These are phyloP conservation scores for Oropetium thomaeum DNA, from an alignment of 176 grass and related monocot genomes.

Conservation along the genomic window DNA sequence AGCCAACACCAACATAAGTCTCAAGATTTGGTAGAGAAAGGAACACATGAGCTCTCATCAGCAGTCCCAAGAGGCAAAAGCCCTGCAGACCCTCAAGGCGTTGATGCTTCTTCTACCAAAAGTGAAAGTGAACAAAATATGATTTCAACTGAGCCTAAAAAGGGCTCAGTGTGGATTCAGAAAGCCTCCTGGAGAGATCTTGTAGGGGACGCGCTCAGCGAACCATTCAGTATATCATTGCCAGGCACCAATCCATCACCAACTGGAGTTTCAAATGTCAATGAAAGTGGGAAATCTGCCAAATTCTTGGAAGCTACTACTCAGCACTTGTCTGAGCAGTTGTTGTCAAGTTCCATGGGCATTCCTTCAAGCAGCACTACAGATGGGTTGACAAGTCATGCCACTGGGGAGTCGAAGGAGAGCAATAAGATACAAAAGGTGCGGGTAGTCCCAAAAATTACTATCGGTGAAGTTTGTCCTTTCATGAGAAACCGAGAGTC, in stretches of 20 bases:
- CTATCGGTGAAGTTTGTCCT: constrained; percentile 75
- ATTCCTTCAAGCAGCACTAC: neutral
- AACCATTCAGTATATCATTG: constrained; percentile 64
- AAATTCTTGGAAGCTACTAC: constrained; percentile 8
- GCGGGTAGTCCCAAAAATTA: constrained; percentile 66
- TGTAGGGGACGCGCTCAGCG: constrained; percentile 43
- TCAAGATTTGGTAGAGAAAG: constrained; percentile 15
- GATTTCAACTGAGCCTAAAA: constrained; percentile 35
- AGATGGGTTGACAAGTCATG: neutral
- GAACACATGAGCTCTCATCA: constrained; percentile 38
- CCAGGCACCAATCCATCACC: constrained; percentile 35
- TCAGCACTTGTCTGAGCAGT: neutral
- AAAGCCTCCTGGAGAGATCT: constrained; percentile 90
- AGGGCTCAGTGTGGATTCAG: constrained; percentile 61
- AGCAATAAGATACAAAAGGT: constrained; percentile 25
- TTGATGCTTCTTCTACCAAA: constrained; percentile 25
- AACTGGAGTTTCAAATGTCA: constrained; percentile 22
- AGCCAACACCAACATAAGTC: constrained; percentile 18
- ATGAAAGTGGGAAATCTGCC: neutral
- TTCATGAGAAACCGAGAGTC: constrained; percentile 87
- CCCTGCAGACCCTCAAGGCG: constrained; percentile 7
- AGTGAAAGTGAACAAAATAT: constrained; percentile 25
- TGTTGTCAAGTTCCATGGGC: neutral
- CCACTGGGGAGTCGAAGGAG: neutral
- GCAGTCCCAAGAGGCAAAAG: constrained; percentile 35